Percentiles rank a stretch among this genome's conserved stretches.
Conservation (phyloP, 2,329 filamentous ascomycete genomes). For the Hypomyces perniciosus region DNA sequence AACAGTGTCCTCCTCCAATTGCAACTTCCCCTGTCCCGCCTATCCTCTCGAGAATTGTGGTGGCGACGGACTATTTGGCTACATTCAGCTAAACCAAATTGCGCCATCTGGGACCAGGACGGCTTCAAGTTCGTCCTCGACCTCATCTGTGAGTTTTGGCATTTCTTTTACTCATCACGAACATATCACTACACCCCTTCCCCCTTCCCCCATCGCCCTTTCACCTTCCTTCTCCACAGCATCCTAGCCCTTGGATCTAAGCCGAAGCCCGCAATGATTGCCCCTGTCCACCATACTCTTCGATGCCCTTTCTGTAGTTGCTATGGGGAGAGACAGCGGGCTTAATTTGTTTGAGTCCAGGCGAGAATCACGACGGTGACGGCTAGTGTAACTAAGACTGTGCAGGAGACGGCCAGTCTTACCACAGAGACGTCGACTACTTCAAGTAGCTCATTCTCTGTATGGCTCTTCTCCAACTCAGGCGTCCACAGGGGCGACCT, state of each 20-base stretch:
- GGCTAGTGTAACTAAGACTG: conserved; percentile 29
- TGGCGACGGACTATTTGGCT: conserved; percentile 55
- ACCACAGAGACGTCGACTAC: conserved; percentile 14
- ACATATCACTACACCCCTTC: neutral
- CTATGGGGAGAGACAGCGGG: conserved; percentile 12
- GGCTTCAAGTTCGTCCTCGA: conserved; percentile 15
- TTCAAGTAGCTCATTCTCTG: conserved; percentile 30
- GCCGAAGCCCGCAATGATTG: conserved; percentile 8
- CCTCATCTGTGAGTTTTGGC: conserved; percentile 23
- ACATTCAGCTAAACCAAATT: conserved; percentile 49
- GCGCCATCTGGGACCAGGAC: conserved; percentile 51
- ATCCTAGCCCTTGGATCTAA: conserved; percentile 3
- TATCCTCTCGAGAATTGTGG: conserved; percentile 63
- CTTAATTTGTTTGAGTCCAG: conserved; percentile 25
- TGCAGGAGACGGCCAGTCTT: conserved; percentile 27
- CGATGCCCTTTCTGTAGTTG: conserved; percentile 14
- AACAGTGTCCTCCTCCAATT: conserved; percentile 40
- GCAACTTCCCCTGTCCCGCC: conserved; percentile 59
- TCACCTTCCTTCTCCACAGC: conserved; percentile 6
- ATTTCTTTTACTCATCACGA: conserved; percentile 1
- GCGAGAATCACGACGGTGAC: conserved; percentile 23
- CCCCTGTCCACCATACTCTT: conserved; percentile 2
- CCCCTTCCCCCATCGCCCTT: neutral
- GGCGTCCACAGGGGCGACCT: neutral
- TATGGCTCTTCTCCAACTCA: conserved; percentile 28